Conservation (phyloP, 1,139 yeast species). For the Lodderomyces beijingensis region DNA sequence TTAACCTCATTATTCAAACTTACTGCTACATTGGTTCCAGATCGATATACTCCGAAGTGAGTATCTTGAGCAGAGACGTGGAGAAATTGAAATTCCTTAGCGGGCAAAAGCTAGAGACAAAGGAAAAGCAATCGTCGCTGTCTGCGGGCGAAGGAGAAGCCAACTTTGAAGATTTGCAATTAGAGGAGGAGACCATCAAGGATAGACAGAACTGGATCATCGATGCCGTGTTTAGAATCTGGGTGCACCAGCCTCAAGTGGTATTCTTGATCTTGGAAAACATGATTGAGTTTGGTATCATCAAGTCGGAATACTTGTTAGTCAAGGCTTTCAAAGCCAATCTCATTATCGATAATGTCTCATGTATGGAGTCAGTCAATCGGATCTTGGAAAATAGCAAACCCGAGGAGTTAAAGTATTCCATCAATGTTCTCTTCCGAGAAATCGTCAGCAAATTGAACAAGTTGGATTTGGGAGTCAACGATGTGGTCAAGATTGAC, state of each 20-base stretch:
- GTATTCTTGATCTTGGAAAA: conserved; percentile 69
- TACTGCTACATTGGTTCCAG: conserved; percentile 83
- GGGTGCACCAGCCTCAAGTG: conserved; percentile 81
- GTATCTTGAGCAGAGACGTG: conserved; percentile 56
- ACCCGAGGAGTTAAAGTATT: conserved; percentile 14
- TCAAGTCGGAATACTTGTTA: conserved; percentile 40
- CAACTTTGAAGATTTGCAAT: conserved; percentile 36
- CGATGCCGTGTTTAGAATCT: conserved; percentile 65
- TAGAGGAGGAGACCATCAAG: conserved; percentile 31
- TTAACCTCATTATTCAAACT: conserved; percentile 64
- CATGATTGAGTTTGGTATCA: conserved; percentile 49
- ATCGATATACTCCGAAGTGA: conserved; percentile 81
- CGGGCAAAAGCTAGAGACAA: conserved; percentile 19
- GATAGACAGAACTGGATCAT: conserved; percentile 45
- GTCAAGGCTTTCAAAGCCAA: conserved; percentile 39
- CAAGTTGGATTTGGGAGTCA: conserved; percentile 23
- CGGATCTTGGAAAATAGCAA: conserved; percentile 23
- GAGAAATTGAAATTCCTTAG: conserved; percentile 45
- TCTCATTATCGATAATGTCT: conserved; percentile 39
- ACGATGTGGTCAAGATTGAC: conserved; percentile 23
- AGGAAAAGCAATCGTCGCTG: conserved; percentile 18
- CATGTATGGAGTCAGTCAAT: conserved; percentile 44
- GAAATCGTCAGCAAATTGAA: conserved; percentile 36
- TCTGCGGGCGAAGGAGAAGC: conserved; percentile 11
- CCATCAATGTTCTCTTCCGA: conserved; percentile 31